phyloP scores from a whole-genome alignment of 768 basidiomycete genomes.

The Kondoa malvinella region DNA sequence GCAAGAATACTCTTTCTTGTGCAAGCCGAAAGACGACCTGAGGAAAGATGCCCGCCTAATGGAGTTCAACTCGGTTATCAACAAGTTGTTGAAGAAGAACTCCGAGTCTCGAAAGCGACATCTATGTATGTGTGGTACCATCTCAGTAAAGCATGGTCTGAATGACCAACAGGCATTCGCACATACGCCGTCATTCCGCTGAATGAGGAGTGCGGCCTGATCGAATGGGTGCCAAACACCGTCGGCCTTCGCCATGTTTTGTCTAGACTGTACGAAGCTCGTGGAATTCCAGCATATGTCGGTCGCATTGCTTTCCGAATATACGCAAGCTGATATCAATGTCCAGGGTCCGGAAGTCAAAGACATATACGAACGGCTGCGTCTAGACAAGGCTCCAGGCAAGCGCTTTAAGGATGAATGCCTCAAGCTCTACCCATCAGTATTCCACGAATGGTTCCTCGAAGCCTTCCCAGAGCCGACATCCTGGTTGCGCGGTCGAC shows the following conservation, averaged over 20 bases:
- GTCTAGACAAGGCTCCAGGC: constrained; percentile 24
- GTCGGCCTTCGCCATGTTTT: constrained; percentile 62
- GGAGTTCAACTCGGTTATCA: constrained; percentile 97
- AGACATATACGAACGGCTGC: constrained; percentile 11
- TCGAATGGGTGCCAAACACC: constrained; percentile 97
- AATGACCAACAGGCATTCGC: constrained; percentile 50
- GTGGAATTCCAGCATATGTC: constrained; percentile 40
- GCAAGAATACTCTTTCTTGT: constrained; percentile 70
- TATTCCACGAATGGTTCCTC: constrained; percentile 95
- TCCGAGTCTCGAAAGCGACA: constrained; percentile 81
- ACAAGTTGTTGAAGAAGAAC: constrained; percentile 81
- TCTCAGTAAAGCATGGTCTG: background rate
- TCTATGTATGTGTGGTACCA: constrained; percentile 54
- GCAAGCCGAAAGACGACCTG: constrained; percentile 92
- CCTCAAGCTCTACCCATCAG: constrained; percentile 53
- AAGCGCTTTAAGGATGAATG: constrained; percentile 37
- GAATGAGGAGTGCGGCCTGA: constrained; percentile 91
- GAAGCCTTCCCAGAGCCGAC: constrained; percentile 93
- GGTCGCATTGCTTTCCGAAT: constrained; percentile 59
- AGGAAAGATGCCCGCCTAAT: constrained; percentile 92
- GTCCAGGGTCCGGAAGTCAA: constrained; percentile 42
- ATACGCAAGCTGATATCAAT: constrained; percentile 84
- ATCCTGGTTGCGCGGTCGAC: constrained; percentile 77
- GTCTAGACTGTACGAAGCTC: constrained; percentile 46
- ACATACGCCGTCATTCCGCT: constrained; percentile 97